These are phyloP conservation scores for Geotrichum restrictum DNA, from an alignment of 1,139 yeast genomes.

Conservation along the genomic window DNA sequence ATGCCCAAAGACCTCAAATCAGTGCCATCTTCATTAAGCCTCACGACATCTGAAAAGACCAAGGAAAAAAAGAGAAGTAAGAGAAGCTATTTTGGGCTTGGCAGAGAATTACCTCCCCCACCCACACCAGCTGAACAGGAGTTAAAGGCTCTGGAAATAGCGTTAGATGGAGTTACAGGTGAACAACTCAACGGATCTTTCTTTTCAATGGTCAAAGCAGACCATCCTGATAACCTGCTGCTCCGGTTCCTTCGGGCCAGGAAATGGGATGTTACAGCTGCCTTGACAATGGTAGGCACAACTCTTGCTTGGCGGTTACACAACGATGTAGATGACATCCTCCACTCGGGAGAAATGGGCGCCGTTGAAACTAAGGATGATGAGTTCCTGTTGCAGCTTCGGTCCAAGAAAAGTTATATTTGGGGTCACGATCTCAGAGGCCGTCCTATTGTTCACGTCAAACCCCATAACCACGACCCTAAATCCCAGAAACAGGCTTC, in stretches of 20 bases:
- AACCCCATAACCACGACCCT: slow-evolving; percentile 68
- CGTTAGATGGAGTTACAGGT: slow-evolving; percentile 15
- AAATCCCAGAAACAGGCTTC: slow-evolving; percentile 65
- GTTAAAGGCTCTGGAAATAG: slow-evolving; percentile 3
- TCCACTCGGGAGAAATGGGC: slow-evolving; percentile 59
- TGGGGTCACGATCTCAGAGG: slow-evolving; percentile 61
- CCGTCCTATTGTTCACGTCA: slow-evolving; percentile 66
- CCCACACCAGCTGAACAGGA: slow-evolving; percentile 20
- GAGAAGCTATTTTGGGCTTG: slow-evolving; percentile 29
- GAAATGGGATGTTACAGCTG: slow-evolving; percentile 64
- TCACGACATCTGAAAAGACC: slow-evolving; percentile 23
- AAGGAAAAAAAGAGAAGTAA: slow-evolving; percentile 31
- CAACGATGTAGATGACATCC: slow-evolving; percentile 52
- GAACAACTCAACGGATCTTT: slow-evolving; percentile 26
- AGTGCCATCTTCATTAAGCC: slow-evolving; percentile 27
- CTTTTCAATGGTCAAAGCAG: slow-evolving; percentile 58
- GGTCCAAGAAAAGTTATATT: slow-evolving; percentile 57
- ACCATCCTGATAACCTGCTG: slow-evolving; percentile 65
- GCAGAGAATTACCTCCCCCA: slow-evolving; percentile 22
- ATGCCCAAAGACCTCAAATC: slow-evolving; percentile 42
- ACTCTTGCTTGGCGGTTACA: slow-evolving; percentile 69
- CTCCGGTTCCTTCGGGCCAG: slow-evolving; percentile 69
- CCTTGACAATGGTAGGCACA: slow-evolving; percentile 61
- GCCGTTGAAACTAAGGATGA: slow-evolving; percentile 38
- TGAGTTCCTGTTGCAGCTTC: slow-evolving; percentile 51